These are phyloP conservation scores for Ambrosia hybrid DNA, from an alignment of 140 eudicot species.

Conservation along the genomic window DNA sequence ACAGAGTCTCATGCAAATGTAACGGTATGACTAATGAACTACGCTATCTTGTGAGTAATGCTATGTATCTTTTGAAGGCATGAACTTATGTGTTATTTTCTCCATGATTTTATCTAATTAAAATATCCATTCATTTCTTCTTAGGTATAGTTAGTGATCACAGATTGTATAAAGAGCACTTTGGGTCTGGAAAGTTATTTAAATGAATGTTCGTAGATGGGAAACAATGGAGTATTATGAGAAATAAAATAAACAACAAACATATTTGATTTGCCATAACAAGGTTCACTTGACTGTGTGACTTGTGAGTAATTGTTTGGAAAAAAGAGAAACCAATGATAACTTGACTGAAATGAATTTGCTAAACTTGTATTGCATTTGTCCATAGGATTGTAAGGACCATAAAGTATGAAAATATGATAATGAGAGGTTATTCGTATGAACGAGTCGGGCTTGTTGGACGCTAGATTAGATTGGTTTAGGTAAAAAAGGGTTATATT, in stretches of 20 bases:
- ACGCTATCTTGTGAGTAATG: slow-evolving; percentile 1
- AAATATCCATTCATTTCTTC: background rate
- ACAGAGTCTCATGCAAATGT: slow-evolving; percentile 77
- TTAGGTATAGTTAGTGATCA: slow-evolving; percentile 5
- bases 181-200: background rate
- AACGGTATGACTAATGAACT: slow-evolving; percentile 48
- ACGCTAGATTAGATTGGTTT: no score
- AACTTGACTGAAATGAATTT: background rate
- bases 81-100: background rate
- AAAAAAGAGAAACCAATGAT: background rate
- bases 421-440: no score
- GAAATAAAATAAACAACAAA: background rate
- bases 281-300: background rate
- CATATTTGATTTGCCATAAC: background rate
- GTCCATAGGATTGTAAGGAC: background rate
- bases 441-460: no score
- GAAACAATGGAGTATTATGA: background rate
- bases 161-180: slow-evolving; percentile 17
- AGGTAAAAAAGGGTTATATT: no score
- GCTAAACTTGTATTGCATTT: background rate
- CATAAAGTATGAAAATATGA: no score
- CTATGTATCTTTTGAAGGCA: background rate
- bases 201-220: background rate
- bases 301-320: background rate
- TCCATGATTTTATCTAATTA: background rate